Evolutionary conservation across 2,329 filamentous ascomycete genomes (phyloP).

Genomic region (Colletotrichum abscissum): DNA sequence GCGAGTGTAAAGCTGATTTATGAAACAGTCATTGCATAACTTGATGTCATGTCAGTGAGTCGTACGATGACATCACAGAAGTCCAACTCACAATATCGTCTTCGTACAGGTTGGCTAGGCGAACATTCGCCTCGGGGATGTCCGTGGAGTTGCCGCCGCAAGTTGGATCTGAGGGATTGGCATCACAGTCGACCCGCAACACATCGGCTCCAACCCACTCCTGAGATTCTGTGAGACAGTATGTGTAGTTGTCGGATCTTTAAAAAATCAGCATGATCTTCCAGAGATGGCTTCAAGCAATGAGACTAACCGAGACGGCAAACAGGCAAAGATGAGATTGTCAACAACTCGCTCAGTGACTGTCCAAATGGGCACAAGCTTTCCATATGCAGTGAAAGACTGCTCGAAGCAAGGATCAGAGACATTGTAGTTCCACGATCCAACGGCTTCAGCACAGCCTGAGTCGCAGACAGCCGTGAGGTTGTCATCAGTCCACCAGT

Average conservation of each 20-base stretch:
- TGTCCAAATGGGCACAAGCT: not conserved
- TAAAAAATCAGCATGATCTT: not conserved
- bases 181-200: not conserved
- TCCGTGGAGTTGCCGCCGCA: conserved; percentile 4
- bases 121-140: conserved; percentile 2
- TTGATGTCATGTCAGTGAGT: not conserved
- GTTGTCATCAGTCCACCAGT: not conserved
- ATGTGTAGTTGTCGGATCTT: not conserved
- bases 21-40: not conserved
- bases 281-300: not conserved
- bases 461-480: not conserved
- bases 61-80: not conserved
- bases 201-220: not conserved
- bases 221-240: not conserved
- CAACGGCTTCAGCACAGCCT: not conserved
- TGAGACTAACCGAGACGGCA: not conserved
- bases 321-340: not conserved
- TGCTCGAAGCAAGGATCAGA: not conserved
- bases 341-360: not conserved
- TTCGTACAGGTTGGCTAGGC: conserved; percentile 6
- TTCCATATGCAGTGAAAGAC: not conserved
- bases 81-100: not conserved
- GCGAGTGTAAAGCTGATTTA: not conserved
- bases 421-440: not conserved
- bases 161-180: not conserved